Conservation (phyloP, 2,329 filamentous ascomycete species). For the Pseudogymnoascus sp. region DNA sequence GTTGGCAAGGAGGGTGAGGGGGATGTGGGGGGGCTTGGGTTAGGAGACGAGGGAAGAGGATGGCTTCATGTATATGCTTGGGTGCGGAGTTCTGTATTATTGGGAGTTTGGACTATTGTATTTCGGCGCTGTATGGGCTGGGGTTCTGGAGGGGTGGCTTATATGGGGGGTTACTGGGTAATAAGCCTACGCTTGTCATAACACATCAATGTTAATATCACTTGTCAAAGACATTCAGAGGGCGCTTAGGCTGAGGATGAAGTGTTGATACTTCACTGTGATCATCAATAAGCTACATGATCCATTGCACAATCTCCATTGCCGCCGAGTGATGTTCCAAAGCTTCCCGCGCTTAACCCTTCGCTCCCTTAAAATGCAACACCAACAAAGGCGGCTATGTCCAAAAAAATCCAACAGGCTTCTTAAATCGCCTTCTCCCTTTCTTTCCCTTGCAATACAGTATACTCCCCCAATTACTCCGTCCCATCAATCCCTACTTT, state of each 20-base stretch:
- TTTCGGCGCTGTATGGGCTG: not conserved
- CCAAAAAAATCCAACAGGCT: slow-evolving; percentile 6
- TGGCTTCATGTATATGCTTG: not conserved
- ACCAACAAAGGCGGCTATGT: not conserved
- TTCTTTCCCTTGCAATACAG: not conserved
- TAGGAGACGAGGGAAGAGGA: slow-evolving; percentile 25
- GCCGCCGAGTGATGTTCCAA: not conserved
- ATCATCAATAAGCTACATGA: not conserved
- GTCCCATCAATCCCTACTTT: not conserved
- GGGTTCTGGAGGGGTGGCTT: not conserved
- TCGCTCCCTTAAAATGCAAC: slow-evolving; percentile 3
- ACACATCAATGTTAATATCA: not conserved
- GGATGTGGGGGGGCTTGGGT: slow-evolving; percentile 65
- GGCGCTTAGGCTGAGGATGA: not conserved
- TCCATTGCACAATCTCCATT: not conserved
- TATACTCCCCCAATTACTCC: not conserved
- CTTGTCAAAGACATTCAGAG: not conserved
- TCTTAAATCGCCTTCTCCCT: slow-evolving; percentile 2
- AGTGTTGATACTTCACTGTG: not conserved
- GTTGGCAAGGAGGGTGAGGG: slow-evolving; percentile 72
- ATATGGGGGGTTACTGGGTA: not conserved
- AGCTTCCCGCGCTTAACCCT: slow-evolving; percentile 2
- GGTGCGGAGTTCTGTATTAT: not conserved
- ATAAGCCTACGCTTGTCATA: not conserved
- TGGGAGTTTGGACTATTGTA: not conserved